Evolutionary conservation across 2,329 filamentous ascomycete genomes (phyloP).

Genomic region (Alternaria metachromatica): DNA sequence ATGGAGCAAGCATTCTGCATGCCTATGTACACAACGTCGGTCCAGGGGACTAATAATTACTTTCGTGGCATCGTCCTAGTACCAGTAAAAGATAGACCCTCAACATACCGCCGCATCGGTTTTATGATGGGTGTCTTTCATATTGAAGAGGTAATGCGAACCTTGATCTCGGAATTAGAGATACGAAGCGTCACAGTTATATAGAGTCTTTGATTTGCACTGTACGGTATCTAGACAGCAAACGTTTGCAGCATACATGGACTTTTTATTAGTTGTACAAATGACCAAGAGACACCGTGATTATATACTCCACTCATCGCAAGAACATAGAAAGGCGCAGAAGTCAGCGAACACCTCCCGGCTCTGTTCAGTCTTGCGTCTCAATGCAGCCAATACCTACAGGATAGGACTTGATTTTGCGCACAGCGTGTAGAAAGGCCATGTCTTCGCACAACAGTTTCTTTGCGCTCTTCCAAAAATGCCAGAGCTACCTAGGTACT

Average conservation of each 20-base stretch:
- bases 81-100: neutral
- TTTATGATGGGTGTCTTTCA: accelerated
- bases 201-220: neutral
- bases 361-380: too few species aligned
- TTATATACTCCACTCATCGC: too few species aligned
- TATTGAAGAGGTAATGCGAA: accelerated
- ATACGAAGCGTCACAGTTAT: neutral
- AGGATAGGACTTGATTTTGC: too few species aligned
- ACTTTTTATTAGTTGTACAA: neutral
- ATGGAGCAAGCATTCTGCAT: neutral
- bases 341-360: too few species aligned
- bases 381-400: too few species aligned
- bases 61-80: neutral
- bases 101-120: neutral
- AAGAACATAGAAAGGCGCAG: too few species aligned
- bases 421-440: neutral
- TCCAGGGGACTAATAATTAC: too few species aligned
- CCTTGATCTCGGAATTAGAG: neutral
- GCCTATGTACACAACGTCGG: neutral
- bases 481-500: too few species aligned
- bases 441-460: neutral
- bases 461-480: neutral
- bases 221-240: neutral
- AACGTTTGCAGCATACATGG: neutral
- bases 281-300: too few species aligned